Base-by-base conservation (phyloP, 2,329 filamentous ascomycete genomes). In the Xylariaceae sp. region DNA sequence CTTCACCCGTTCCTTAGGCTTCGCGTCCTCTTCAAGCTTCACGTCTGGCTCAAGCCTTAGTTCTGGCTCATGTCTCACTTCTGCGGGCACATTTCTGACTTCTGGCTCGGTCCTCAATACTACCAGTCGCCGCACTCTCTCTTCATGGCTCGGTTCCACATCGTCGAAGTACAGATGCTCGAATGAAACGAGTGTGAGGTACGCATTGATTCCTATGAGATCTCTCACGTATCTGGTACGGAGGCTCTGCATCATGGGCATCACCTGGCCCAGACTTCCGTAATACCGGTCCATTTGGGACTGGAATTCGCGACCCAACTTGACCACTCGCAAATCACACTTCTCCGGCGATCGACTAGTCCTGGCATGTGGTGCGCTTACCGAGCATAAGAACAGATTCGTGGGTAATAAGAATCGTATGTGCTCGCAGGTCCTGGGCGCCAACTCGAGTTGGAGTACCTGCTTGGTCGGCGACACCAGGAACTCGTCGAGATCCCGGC, bases 401-500 rank as follows among this genome's bases (percentile, higher is more conserved):
- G n/a, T 2, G 8, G 57, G 60, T 18, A 61, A 17, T 39, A 10
- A 53, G 3, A n/a, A 39, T 41, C 35, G 4, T 15, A 59, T 13
- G 51, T 61, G 59, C 13, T 23, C 3, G 44, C 15, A 50, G 15
- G 53, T 51, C 13, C 8, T 30, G 1, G 41, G 39, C 1, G 49
- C 59, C 45, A 55, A 55, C 1, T 11, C 13, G 11, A 56, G 44
- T 47, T 34, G 9, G 2, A 2, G 15, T 39, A 52, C 48, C 23
- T 34, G 5, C 37, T 55, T 18, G 2, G 7, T 23, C 17, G 23
- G n/a, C 3, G 55, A 58, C 6, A 23, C 41, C 1, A 61, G 53
- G 41, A 61, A 61, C 3, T 10, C 35, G 41, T 61, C 52, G 11
- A 61, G 56, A 13, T 58, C 56, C 18, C 23, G 3, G 49, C 59